These are phyloP conservation scores for Lactifluus piperatus DNA, from an alignment of 768 basidiomycete genomes.

Conservation along the genomic window DNA sequence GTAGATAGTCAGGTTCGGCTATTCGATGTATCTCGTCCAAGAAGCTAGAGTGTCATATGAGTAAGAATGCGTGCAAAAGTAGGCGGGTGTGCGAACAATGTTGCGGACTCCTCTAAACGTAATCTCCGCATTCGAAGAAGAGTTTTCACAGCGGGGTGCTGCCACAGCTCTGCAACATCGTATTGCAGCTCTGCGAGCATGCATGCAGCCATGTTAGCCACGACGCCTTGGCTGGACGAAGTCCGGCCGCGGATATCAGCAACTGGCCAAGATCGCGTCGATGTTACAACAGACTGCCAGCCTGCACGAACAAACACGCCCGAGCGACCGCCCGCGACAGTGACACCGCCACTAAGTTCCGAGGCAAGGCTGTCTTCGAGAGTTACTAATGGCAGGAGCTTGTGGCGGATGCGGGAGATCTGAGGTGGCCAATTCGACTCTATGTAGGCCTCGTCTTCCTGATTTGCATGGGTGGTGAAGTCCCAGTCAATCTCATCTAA, in stretches of 20 bases:
- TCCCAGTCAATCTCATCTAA: slow-evolving; percentile 23
- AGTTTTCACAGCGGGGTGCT: slow-evolving; percentile 53
- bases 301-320: slow-evolving; percentile 64
- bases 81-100: slow-evolving; percentile 47
- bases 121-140: slow-evolving; percentile 50
- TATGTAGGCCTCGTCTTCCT: slow-evolving; percentile 15
- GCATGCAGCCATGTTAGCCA: slow-evolving; percentile 46
- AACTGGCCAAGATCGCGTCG: slow-evolving; percentile 35
- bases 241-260: slow-evolving; percentile 29
- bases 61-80: slow-evolving; percentile 1
- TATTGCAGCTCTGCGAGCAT: slow-evolving; percentile 41
- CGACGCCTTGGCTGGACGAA: slow-evolving; percentile 27
- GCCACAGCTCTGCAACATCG: slow-evolving; percentile 60
- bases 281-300: slow-evolving; percentile 55
- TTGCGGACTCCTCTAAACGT: slow-evolving; percentile 64
- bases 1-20: slow-evolving; percentile 58
- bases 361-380: slow-evolving; percentile 60
- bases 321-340: slow-evolving; percentile 48
- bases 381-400: slow-evolving; percentile 54
- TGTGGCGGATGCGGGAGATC: slow-evolving; percentile 43
- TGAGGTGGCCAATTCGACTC: slow-evolving; percentile 32
- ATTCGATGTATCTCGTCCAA: slow-evolving; percentile 57
- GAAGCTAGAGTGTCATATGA: slow-evolving; percentile 40
- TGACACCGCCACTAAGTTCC: slow-evolving; percentile 57
- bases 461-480: slow-evolving; percentile 12